phyloP scores from a whole-genome alignment of 2,329 filamentous ascomycete genomes.

The Aspergillus bombycis region DNA sequence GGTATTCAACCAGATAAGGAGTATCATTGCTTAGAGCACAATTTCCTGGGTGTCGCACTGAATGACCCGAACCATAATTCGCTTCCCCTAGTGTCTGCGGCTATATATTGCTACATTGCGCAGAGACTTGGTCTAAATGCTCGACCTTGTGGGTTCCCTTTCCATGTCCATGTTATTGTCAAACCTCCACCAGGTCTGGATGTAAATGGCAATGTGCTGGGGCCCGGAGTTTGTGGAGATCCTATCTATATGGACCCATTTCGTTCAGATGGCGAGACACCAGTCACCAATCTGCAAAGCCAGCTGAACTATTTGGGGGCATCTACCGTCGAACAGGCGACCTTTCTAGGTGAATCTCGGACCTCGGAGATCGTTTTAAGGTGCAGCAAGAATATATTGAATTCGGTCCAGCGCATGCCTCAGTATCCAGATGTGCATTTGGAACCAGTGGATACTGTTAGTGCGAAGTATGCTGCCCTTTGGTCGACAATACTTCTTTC shows the following conservation, averaged over 20 bases:
- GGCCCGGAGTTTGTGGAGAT: conserved; percentile 34
- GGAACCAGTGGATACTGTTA: conserved; percentile 57
- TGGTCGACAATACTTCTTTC: conserved; percentile 69
- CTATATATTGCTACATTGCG: conserved; percentile 83
- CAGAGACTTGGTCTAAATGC: conserved; percentile 74
- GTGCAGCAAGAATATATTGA: conserved; percentile 78
- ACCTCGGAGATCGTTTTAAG: conserved; percentile 72
- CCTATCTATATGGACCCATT: conserved; percentile 87
- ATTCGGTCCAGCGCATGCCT: conserved; percentile 63
- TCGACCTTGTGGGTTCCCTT: conserved; percentile 78
- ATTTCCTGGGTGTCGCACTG: conserved; percentile 81
- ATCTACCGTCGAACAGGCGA: conserved; percentile 40
- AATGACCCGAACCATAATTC: conserved; percentile 74
- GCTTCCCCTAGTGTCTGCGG: conserved; percentile 81
- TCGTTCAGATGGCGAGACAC: conserved; percentile 68
- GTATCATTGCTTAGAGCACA: conserved; percentile 83
- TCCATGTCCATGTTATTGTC: conserved; percentile 82
- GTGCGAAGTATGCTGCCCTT: conserved; percentile 70
- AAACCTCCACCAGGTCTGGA: conserved; percentile 62
- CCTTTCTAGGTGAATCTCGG: conserved; percentile 66
- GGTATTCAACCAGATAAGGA: conserved; percentile 69
- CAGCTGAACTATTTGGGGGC: conserved; percentile 61
- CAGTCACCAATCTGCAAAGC: conserved; percentile 59
- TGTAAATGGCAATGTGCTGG: conserved; percentile 55
- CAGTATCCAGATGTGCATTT: conserved; percentile 32